A percentile compares a stretch with the other conserved stretches of the same genome.
Evolutionary conservation across 1,284 basidiomycete genomes (phyloP).

Genomic region (Trichosporon coremiiforme): DNA sequence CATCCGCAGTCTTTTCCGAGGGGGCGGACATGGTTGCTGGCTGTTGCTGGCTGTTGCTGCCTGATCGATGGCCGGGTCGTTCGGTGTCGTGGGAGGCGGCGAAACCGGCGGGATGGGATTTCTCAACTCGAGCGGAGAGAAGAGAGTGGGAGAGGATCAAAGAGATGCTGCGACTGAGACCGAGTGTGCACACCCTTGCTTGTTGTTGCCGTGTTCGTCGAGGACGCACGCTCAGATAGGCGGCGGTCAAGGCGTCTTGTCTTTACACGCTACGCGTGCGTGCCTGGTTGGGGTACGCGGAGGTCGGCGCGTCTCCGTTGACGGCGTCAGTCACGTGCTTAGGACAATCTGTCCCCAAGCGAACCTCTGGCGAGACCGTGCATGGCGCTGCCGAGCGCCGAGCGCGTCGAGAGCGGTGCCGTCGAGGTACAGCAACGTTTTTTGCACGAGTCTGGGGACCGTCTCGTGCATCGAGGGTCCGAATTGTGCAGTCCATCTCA

Average conservation of each 20-base stretch:
- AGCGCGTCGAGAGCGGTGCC: too few relatives aligned
- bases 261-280: not conserved
- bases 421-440: too few relatives aligned
- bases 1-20: conserved; percentile 7
- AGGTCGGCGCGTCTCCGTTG: not conserved
- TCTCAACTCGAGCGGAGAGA: not conserved
- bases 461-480: too few relatives aligned
- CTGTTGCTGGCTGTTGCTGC: not conserved
- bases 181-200: not conserved
- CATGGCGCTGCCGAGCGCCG: too few relatives aligned
- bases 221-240: not conserved
- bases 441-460: too few relatives aligned
- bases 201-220: conserved; percentile 1
- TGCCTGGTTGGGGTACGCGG: conserved; percentile 5
- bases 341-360: too few relatives aligned
- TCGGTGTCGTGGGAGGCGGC: too few relatives aligned
- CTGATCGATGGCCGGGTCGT: not conserved
- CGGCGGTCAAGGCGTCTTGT: conserved; percentile 5
- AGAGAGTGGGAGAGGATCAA: not conserved
- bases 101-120: not conserved
- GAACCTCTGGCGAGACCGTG: too few relatives aligned
- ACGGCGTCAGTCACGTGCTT: not conserved
- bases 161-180: not conserved
- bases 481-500: too few relatives aligned
- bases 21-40: conserved; percentile 23